Evolutionary conservation across 345 rosid genomes (phyloP), one percentile per base, ranked within the genome.

Genomic region (Populus ilicifolia): DNA sequence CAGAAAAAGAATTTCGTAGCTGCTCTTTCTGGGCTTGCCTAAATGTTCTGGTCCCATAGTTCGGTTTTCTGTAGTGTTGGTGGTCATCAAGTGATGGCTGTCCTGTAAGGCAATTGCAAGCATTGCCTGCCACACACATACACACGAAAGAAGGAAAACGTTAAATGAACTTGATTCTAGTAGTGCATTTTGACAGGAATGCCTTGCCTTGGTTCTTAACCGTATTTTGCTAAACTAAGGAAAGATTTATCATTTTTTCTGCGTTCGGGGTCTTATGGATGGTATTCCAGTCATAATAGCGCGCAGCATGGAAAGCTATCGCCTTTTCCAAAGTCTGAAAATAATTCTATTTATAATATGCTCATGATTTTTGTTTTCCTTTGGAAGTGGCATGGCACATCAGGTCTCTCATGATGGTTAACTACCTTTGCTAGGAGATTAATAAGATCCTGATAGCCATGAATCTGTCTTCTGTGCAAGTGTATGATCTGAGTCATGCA

Each of bases 41-140:
- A 80, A 80, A 76, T 39, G 74, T 69, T 50, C 81, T 89, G 83
- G 73, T 61, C 13, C 88, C 91, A 70, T 75, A 86, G 77, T 72
- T 77, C 71, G 79, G 80, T 79, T 87, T 89, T 69, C 84, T 67
- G 82, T 80, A 84, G 87, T 67, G 69, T 33, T 86, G 84, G 52
- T 89, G 97, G 62, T 90, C 91, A 67, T 88, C 90, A 13, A 83
- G 73, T 74, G 88, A 80, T 52, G 92, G 76, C 81, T 88, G 90
- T 72, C 92, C 92, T 68, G 86, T 80, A 70, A 92, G 89, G 81
- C 89, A 88, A 76, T 80, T 83, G 72, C 88, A 85, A 68, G 90
- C 80, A 80, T 87, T 80, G 69, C 89, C 92, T 89, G 89, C 73
- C 84, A 69, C 52, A 75, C 20, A 77, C 75, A 78, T 5, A 33